These are phyloP conservation scores for Umbelopsis sp. DNA, from an alignment of 192 early-diverging fungal species.

Conservation along the genomic window DNA sequence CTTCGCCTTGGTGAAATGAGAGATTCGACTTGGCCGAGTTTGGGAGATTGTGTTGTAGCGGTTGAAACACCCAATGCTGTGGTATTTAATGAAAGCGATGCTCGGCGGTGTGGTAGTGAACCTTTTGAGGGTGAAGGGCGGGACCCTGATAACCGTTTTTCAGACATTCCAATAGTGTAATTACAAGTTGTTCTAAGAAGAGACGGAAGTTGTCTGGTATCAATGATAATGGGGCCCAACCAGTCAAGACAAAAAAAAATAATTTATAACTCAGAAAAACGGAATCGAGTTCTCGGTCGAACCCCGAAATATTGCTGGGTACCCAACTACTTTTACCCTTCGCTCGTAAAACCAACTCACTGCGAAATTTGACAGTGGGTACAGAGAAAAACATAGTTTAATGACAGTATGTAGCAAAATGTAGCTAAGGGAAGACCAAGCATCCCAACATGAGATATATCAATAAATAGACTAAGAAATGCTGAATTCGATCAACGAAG, in stretches of 20 bases:
- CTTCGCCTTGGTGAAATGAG: slow-evolving; percentile 1
- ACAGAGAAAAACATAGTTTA: too few species aligned
- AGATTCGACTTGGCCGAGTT: not conserved
- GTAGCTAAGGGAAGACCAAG: not conserved
- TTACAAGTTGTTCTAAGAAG: not conserved
- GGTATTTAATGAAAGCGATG: not conserved
- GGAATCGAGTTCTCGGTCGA: too few species aligned
- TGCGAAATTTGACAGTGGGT: too few species aligned
- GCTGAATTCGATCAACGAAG: not conserved
- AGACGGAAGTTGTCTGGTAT: not conserved
- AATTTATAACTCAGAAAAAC: too few species aligned
- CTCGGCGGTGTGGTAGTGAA: slow-evolving; percentile 7
- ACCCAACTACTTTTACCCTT: too few species aligned
- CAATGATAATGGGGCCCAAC: not conserved
- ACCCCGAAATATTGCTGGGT: too few species aligned
- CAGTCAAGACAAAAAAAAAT: too few species aligned
- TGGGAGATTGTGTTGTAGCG: slow-evolving; percentile 8
- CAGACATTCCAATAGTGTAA: not conserved
- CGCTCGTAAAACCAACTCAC: too few species aligned
- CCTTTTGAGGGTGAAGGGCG: not conserved
- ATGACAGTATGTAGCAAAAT: not conserved
- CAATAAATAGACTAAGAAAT: not conserved
- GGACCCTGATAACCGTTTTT: slow-evolving; percentile 15
- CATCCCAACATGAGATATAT: not conserved
- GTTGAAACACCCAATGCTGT: not conserved